Conservation (phyloP, 495 filamentous ascomycete species). For the Haplographium delicatum region DNA sequence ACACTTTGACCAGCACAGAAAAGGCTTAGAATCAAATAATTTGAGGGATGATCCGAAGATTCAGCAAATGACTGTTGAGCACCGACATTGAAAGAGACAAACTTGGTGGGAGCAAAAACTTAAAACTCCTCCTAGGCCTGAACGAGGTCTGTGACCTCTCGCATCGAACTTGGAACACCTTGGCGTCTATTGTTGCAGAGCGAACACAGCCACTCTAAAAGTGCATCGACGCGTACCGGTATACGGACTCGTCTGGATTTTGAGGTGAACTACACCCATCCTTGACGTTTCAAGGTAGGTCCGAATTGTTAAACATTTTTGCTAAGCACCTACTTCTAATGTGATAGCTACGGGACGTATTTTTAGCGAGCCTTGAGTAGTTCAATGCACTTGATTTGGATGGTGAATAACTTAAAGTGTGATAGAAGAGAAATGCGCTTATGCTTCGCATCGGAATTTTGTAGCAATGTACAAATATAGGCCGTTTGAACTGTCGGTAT, state of each 20-base stretch:
- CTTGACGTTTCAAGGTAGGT: neutral
- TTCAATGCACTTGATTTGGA: no score
- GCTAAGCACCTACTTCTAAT: no score
- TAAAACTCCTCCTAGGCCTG: no score
- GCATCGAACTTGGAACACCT: conserved; percentile 12
- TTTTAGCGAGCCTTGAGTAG: no score
- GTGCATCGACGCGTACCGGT: neutral
- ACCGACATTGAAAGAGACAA: neutral
- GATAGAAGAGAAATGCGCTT: neutral
- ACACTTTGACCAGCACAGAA: neutral
- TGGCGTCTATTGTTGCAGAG: conserved; percentile 9
- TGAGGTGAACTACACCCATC: neutral
- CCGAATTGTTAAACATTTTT: neutral
- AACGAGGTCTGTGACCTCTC: conserved; percentile 9
- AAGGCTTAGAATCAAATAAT: neutral
- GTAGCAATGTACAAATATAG: no score
- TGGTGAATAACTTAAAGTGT: no score
- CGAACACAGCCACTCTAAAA: conserved; percentile 7
- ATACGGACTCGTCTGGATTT: neutral
- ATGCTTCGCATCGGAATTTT: neutral
- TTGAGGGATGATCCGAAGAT: neutral
- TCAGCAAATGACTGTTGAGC: neutral
- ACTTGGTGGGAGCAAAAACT: conserved; percentile 12
- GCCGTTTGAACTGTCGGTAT: no score
- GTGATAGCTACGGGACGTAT: no score